Evolutionary conservation across 306 rosid genomes (phyloP).

Genomic region (Ziziphus jujuba): DNA sequence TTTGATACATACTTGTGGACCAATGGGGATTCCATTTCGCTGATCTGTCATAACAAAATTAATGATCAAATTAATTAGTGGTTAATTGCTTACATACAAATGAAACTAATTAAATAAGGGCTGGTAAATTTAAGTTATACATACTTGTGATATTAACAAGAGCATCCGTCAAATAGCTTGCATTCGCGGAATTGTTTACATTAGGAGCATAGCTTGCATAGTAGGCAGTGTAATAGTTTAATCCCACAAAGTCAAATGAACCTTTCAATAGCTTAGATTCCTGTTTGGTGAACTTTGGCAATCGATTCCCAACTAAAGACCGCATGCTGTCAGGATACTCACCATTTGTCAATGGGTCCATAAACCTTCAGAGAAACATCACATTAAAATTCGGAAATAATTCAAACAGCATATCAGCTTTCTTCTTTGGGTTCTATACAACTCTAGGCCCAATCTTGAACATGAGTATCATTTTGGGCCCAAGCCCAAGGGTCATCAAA

Average conservation of each 20-base stretch:
- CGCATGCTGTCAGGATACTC: constrained; percentile 52
- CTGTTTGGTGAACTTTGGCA: constrained; percentile 46
- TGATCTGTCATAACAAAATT: constrained; percentile 22
- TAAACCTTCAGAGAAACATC: constrained; percentile 31
- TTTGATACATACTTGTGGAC: constrained; percentile 35
- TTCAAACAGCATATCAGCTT: too few species aligned
- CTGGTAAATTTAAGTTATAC: too few species aligned
- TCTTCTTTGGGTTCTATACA: too few species aligned
- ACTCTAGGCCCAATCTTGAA: too few species aligned
- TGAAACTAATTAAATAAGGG: neutral
- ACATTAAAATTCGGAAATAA: too few species aligned
- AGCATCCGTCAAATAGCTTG: constrained; percentile 30
- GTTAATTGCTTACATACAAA: too few species aligned
- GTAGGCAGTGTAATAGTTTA: constrained; percentile 54
- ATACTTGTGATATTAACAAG: constrained; percentile 38
- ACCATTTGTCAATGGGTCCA: constrained; percentile 58
- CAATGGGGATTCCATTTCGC: constrained; percentile 44
- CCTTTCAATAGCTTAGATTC: constrained; percentile 44
- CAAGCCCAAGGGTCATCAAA: too few species aligned
- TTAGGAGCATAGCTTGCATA: constrained; percentile 37
- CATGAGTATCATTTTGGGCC: too few species aligned
- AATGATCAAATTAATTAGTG: neutral
- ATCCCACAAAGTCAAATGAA: constrained; percentile 58
- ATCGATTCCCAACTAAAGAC: constrained; percentile 35
- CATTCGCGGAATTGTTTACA: constrained; percentile 7